A percentile compares a stretch with the other conserved stretches of the same genome.
Conservation (phyloP, 768 basidiomycete genomes). For the Leccinellum albellum region DNA sequence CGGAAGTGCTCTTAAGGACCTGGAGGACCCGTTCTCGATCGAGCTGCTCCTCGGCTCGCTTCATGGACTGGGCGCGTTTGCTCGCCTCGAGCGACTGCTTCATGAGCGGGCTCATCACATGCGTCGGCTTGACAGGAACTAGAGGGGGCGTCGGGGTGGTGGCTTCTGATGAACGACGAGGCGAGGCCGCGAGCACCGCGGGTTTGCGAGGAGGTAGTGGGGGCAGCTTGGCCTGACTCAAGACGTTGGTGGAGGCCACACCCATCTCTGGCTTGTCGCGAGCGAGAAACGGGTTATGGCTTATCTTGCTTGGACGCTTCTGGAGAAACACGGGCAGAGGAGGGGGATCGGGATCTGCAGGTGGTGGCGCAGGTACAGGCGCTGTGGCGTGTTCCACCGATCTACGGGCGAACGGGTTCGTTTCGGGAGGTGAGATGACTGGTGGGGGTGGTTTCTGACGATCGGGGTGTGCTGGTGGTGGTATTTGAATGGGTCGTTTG, state of each 20-base stretch:
- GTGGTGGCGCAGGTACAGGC: not conserved
- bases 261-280: conserved; percentile 16
- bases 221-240: conserved; percentile 23
- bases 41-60: conserved; percentile 62
- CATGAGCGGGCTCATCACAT: conserved; percentile 64
- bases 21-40: conserved; percentile 69
- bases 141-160: conserved; percentile 11
- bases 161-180: conserved; percentile 22
- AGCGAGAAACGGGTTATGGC: conserved; percentile 31
- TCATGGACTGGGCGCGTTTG: conserved; percentile 66
- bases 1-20: conserved; percentile 62
- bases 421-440: conserved; percentile 22
- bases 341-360: conserved; percentile 4
- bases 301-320: conserved; percentile 19
- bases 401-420: conserved; percentile 27
- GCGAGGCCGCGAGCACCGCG: conserved; percentile 9
- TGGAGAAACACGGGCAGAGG: conserved; percentile 1
- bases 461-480: conserved; percentile 27
- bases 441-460: conserved; percentile 22
- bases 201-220: conserved; percentile 38
- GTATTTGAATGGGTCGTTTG: conserved; percentile 21
- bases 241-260: not conserved
- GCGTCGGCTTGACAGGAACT: conserved; percentile 30
- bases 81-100: conserved; percentile 71
- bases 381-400: conserved; percentile 13